Evolutionary conservation across 352 stramenopile genomes (phyloP).

Genomic region (Globisporangium middletonii): DNA sequence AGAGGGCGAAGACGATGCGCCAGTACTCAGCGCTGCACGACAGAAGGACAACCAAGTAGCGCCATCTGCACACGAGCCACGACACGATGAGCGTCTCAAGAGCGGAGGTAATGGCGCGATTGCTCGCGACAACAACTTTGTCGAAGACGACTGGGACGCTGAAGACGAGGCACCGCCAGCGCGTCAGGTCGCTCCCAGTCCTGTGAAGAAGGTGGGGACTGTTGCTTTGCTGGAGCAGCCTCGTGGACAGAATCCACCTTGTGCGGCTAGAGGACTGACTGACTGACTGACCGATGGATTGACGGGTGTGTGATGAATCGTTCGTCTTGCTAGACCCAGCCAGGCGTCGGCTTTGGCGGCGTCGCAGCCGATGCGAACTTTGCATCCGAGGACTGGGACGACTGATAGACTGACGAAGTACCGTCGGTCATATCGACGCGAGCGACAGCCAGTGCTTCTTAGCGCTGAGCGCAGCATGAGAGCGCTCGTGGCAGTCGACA

Average conservation of each 20-base stretch:
- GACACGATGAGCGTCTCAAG: slow-evolving; percentile 5
- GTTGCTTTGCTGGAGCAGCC: no score
- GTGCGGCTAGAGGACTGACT: neutral
- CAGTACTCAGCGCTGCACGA: slow-evolving; percentile 6
- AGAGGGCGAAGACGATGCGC: neutral
- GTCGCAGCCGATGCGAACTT: slow-evolving; percentile 66
- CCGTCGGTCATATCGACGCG: neutral
- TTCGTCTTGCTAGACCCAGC: slow-evolving; percentile 2
- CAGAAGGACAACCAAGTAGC: slow-evolving; percentile 9
- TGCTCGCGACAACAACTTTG: slow-evolving; percentile 68
- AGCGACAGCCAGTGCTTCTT: no score
- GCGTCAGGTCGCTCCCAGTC: neutral
- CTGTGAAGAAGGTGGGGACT: slow-evolving; percentile 23
- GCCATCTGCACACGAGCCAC: neutral
- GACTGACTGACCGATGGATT: neutral
- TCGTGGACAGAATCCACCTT: no score
- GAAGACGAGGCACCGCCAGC: slow-evolving; percentile 24
- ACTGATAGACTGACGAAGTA: slow-evolving; percentile 8
- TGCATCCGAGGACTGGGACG: slow-evolving; percentile 62
- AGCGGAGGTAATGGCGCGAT: slow-evolving; percentile 17
- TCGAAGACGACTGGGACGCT: slow-evolving; percentile 69
- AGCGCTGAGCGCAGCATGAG: no score
- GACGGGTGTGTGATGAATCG: slow-evolving; percentile 2
- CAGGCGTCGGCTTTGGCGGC: slow-evolving; percentile 21
- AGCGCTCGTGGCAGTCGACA: no score